Conservation (phyloP, 2,329 filamentous ascomycete species). For the Penicillium sp. region DNA sequence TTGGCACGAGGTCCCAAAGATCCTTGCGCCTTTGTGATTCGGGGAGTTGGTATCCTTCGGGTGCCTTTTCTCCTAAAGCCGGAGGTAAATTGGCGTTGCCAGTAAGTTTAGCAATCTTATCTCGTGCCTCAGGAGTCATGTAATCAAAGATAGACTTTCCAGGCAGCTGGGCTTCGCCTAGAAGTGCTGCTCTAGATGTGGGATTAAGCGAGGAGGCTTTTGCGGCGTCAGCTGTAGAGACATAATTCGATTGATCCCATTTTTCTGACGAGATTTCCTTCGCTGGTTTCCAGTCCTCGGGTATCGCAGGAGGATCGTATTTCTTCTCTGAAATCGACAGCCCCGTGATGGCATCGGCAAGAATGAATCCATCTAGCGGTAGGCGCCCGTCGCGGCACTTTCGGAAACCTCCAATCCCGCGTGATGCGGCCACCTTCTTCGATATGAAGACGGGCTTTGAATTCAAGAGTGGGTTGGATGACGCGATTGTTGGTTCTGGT, state of each 20-base stretch:
- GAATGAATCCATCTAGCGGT: constrained; percentile 75
- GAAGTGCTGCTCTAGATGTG: constrained; percentile 69
- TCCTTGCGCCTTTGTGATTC: constrained; percentile 62
- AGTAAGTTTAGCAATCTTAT: constrained; percentile 71
- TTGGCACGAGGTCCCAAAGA: constrained; percentile 59
- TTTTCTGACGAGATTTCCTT: constrained; percentile 47
- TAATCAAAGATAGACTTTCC: constrained; percentile 97
- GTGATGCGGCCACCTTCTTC: constrained; percentile 55
- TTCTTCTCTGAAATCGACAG: constrained; percentile 48
- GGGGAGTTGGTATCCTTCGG: constrained; percentile 61
- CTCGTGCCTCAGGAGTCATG: constrained; percentile 72
- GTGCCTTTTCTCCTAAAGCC: constrained; percentile 69
- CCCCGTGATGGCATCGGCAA: constrained; percentile 56
- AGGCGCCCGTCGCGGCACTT: constrained; percentile 81
- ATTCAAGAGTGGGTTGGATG: constrained; percentile 62
- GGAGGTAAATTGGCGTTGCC: constrained; percentile 75
- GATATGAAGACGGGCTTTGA: constrained; percentile 73
- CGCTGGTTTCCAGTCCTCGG: constrained; percentile 65
- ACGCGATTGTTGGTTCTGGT: constrained; percentile 41
- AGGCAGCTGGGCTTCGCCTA: constrained; percentile 77
- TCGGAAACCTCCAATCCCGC: constrained; percentile 51
- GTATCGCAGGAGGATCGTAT: constrained; percentile 45
- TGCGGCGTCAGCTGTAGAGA: constrained; percentile 73
- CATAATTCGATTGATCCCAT: constrained; percentile 45
- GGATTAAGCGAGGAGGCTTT: constrained; percentile 74